phyloP scores from a whole-genome alignment of 257 asterid species.

The Solanum corneliomulleri region DNA sequence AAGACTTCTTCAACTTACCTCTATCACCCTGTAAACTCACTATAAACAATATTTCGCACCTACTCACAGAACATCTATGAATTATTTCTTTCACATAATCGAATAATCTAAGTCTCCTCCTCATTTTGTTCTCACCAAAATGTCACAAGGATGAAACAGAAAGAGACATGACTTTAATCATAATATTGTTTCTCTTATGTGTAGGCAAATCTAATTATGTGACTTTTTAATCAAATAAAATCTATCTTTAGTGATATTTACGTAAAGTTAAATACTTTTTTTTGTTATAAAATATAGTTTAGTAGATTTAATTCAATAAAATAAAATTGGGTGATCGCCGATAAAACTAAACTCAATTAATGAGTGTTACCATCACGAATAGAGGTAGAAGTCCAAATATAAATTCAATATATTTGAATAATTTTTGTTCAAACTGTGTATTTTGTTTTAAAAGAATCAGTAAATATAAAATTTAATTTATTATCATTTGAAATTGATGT shows the following conservation, averaged over 20 bases:
- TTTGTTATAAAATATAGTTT: neutral
- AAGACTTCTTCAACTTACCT: neutral
- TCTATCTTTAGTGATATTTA: neutral
- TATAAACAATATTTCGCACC: neutral
- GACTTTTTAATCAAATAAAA: neutral
- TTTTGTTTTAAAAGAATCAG: neutral
- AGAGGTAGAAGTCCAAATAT: neutral
- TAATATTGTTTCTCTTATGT: neutral
- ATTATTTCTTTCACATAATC: neutral
- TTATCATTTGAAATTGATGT: neutral
- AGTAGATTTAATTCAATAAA: neutral
- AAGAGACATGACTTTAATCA: neutral
- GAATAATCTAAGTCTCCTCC: neutral
- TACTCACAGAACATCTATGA: fast-evolving
- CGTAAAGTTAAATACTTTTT: neutral
- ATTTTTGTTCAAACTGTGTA: fast-evolving
- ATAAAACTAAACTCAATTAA: neutral
- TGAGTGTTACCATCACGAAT: neutral
- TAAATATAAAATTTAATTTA: neutral
- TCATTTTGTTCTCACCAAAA: neutral
- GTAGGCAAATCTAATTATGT: neutral
- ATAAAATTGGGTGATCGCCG: neutral
- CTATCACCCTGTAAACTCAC: neutral
- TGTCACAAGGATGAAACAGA: neutral
- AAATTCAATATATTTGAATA: neutral